Base-by-base conservation (phyloP, 2,329 filamentous ascomycete genomes). In the Phyllosticta citribraziliensis region DNA sequence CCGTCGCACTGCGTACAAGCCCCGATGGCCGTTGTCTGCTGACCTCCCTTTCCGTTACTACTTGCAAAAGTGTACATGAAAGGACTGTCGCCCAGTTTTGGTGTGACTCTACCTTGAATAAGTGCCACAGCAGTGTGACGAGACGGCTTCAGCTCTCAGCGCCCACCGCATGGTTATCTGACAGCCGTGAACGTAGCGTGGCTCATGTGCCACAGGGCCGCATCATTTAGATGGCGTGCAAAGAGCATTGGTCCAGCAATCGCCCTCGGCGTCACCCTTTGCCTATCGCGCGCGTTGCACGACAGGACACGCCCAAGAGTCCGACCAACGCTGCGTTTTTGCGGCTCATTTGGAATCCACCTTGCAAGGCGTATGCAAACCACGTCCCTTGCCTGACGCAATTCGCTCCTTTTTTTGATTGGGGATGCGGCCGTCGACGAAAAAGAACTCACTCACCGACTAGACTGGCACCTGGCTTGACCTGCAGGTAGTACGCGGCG, bases 401-500 rank as follows among this genome's bases (percentile, higher is more conserved):
- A 30, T 51, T 33, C 27, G 52, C 24, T 60, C 51, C 52, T 60
- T 40, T 17, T 22, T 56, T 53, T 56, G 59, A 60, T 47, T 40
- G 55, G 55, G 47, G 56, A 59, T 57, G 63, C 33, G 33, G 33
- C 5, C 33, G 33, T 40, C 10, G 33, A 40, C 22, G 52, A 30
- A 33, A 55, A 47, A 55, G 25, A 63, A 40, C 8, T 60, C 53
- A 80, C 82, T 76, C 76, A 86, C 84, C 91, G 52, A 95, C 78
- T 67, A 93, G 88, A 70, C 84, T 87, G 20, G 67, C 69, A 24
- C 77, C 78, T 11, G 91, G 90, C 70, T 93, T 84, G 65, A 89
- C 82, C 72, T 96, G 91, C 20, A 96, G 76, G 75, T 96, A 96
- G 76, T 96, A 96, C 70, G 85, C 87, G 6, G 91, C 91, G 73